Evolutionary conservation across 1,139 yeast genomes (phyloP), one percentile per base, ranked within the genome.

Genomic region (Hemisphaericaspora xylanilytica): DNA sequence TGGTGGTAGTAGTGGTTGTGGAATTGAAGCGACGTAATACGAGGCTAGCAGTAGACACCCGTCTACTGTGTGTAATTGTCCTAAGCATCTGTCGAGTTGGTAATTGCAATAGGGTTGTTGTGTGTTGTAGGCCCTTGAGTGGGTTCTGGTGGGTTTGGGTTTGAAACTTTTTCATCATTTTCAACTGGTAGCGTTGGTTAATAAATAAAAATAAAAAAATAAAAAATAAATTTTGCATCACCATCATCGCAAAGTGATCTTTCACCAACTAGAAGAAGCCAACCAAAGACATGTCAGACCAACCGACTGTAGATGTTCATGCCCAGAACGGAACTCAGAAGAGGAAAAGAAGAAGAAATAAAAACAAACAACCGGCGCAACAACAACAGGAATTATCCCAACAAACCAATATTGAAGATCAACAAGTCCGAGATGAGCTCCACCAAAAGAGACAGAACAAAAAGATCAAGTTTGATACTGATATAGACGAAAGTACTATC

Each of bases 401-500:
- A 10, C 30, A 14, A 24, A 11, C 33, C 8, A 25, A 18, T 13
- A 25, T 11, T 17, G 31, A 17, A 10, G 28, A 11, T 18, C 28
- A 27, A 13, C 39, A 41, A 17, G 9, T 34, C 15, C 36, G 33
- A 26, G 29, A 30, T 22, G 33, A 24, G 15, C 16, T 21, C 8
- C 25, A 29, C 17, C 26, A 25, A 28, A 33, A 33, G 17, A 31
- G 44, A 34, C 45, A 42, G 18, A 45, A 44, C 45, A 66, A 64
- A 49, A 67, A 64, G 50, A 46, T 55, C 34, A 62, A 52, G 48
- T 65, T 65, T 31, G 59, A 48, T 31, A 51, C 41, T 9, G 44
- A 37, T 4, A 41, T 31, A 17, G 44, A 28, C n/a, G 30, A 36
- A 14, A 30, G 22, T n/a, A 22, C 11, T 18, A 18, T 28, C 9